These are phyloP conservation scores for Yarrowia alimentaria DNA, from an alignment of 805 yeast species.

Conservation along the genomic window DNA sequence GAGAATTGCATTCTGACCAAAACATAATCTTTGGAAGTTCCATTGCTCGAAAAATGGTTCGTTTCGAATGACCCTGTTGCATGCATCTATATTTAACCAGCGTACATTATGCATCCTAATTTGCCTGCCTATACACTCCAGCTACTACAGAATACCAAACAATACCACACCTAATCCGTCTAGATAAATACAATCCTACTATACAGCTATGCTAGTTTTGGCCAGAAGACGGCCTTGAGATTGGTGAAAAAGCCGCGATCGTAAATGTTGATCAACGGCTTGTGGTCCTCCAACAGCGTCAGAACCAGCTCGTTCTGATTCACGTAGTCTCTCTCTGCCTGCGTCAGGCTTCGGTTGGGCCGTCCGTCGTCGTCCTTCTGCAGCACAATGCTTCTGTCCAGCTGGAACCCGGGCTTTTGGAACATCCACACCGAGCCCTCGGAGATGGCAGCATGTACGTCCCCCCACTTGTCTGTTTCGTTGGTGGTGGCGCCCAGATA, in stretches of 20 bases:
- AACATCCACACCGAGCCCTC: slow-evolving; percentile 43
- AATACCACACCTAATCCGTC: no score
- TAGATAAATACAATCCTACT: no score
- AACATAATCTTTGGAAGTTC: no score
- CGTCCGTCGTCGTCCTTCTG: slow-evolving; percentile 33
- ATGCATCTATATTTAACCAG: no score
- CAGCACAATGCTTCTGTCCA: slow-evolving; percentile 35
- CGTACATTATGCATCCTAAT: no score
- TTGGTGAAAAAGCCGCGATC: slow-evolving; percentile 40
- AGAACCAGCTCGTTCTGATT: slow-evolving; percentile 32
- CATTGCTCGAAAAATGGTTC: no score
- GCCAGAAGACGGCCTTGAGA: slow-evolving; percentile 28
- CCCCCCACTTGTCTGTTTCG: slow-evolving; percentile 71
- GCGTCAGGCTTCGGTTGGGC: slow-evolving; percentile 37
- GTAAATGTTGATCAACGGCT: slow-evolving; percentile 43
- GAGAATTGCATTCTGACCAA: no score
- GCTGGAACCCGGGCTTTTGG: slow-evolving; percentile 31
- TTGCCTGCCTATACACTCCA: no score
- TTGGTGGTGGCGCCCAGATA: slow-evolving; percentile 72
- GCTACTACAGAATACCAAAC: no score
- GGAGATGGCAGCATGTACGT: slow-evolving; percentile 52
- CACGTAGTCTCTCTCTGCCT: slow-evolving; percentile 35
- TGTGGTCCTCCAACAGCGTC: slow-evolving; percentile 33
- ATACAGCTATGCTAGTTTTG: neutral
- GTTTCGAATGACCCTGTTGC: no score